phyloP scores from a whole-genome alignment of 2,329 filamentous ascomycete genomes.

The Paraphaeosphaeria sporulosa region DNA sequence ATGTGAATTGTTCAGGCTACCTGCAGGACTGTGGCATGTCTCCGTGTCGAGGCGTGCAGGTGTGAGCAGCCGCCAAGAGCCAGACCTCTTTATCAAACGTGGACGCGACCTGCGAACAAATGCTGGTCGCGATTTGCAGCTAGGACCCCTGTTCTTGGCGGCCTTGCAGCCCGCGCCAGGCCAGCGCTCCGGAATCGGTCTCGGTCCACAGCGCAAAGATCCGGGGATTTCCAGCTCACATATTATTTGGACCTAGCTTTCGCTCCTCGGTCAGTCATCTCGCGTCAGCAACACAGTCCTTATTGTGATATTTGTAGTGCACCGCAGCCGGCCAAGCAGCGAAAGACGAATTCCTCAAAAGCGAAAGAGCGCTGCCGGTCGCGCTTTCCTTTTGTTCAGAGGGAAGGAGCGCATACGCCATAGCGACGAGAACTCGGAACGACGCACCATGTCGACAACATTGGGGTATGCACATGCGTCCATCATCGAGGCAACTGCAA shows the following conservation, averaged over 20 bases:
- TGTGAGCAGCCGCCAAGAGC: background rate
- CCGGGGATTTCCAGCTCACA: constrained; percentile 11
- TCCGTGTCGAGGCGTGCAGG: background rate
- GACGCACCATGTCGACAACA: constrained; percentile 55
- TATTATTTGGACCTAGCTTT: constrained; percentile 17
- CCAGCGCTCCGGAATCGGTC: constrained; percentile 21
- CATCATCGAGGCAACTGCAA: background rate
- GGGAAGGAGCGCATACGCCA: constrained; percentile 8
- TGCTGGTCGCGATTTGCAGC: constrained; percentile 1
- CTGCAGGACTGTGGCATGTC: constrained; percentile 10
- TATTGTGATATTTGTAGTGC: background rate
- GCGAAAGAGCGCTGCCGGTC: background rate
- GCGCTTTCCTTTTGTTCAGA: constrained; percentile 11
- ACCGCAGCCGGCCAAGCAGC: background rate
- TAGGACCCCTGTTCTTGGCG: constrained; percentile 14
- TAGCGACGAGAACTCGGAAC: constrained; percentile 1
- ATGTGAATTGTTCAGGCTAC: constrained; percentile 14
- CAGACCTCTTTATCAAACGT: background rate
- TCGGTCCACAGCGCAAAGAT: background rate
- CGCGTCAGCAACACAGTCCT: background rate
- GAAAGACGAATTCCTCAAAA: background rate
- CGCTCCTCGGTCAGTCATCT: background rate
- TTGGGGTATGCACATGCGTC: constrained; percentile 47
- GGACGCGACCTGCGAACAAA: constrained; percentile 7
- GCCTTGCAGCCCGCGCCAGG: background rate